A percentile compares a stretch with the other conserved stretches of the same genome.
phyloP scores from a whole-genome alignment of 805 yeast species.

The Lachancea sp. region DNA sequence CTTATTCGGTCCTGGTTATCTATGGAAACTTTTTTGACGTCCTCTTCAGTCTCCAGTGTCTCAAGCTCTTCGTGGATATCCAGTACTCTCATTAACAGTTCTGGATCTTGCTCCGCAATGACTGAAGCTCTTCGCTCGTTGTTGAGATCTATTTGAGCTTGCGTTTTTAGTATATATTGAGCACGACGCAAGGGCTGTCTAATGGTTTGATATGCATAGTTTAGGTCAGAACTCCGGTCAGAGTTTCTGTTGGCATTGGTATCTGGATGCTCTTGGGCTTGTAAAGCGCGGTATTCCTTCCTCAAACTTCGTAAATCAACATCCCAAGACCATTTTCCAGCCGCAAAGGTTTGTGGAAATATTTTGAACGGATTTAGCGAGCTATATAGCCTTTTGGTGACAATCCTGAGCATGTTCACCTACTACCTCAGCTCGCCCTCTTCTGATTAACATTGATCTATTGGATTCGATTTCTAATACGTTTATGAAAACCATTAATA shows the following conservation, averaged over 20 bases:
- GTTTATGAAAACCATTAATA: neutral
- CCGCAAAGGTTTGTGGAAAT: slow-evolving; percentile 71
- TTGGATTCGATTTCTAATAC: no score
- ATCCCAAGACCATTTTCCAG: slow-evolving; percentile 61
- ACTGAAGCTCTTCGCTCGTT: slow-evolving; percentile 49
- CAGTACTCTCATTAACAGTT: slow-evolving; percentile 65
- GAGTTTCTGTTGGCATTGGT: slow-evolving; percentile 30
- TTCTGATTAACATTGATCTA: no score
- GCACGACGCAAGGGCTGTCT: slow-evolving; percentile 66
- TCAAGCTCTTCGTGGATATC: slow-evolving; percentile 82
- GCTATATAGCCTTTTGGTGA: slow-evolving; percentile 1
- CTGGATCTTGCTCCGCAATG: slow-evolving; percentile 44
- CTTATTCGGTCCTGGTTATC: slow-evolving; percentile 56
- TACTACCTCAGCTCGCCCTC: no score
- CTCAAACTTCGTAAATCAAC: slow-evolving; percentile 53
- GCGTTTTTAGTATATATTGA: slow-evolving; percentile 44
- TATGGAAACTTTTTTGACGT: slow-evolving; percentile 43
- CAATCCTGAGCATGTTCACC: slow-evolving; percentile 1
- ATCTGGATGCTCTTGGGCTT: slow-evolving; percentile 81
- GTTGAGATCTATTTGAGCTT: slow-evolving; percentile 47
- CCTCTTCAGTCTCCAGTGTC: slow-evolving; percentile 52
- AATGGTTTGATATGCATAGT: slow-evolving; percentile 71
- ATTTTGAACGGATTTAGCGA: slow-evolving; percentile 44
- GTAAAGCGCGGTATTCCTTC: slow-evolving; percentile 68
- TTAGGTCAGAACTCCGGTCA: slow-evolving; percentile 47